Evolutionary conservation across 2,329 filamentous ascomycete genomes (phyloP).

Genomic region (Leptographium galeiforme): DNA sequence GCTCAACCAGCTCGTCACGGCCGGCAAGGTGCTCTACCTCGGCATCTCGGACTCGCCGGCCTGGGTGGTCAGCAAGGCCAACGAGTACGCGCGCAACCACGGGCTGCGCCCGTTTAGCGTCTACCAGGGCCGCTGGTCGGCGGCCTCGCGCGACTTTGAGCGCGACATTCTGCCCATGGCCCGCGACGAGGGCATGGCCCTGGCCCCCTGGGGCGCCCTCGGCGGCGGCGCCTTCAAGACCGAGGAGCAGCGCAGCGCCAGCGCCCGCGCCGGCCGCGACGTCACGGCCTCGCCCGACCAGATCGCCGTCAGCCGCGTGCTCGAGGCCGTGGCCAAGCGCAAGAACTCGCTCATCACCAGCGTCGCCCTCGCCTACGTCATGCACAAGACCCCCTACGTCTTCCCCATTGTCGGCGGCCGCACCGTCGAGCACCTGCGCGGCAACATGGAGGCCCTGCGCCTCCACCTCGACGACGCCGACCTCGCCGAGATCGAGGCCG

Average conservation of each 20-base stretch:
- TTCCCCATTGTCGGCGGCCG: slow-evolving; percentile 62
- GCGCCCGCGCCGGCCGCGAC: slow-evolving; percentile 19
- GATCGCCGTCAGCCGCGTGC: slow-evolving; percentile 28
- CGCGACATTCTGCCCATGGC: slow-evolving; percentile 58
- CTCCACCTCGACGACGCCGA: slow-evolving; percentile 47
- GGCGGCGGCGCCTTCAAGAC: slow-evolving; percentile 26
- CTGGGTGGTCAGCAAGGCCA: slow-evolving; percentile 39
- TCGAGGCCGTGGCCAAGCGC: slow-evolving; percentile 35
- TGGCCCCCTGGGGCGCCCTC: slow-evolving; percentile 41
- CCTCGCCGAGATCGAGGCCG: slow-evolving; percentile 51
- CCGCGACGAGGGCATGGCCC: slow-evolving; percentile 39
- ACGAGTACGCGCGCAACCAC: slow-evolving; percentile 46
- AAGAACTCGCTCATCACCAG: slow-evolving; percentile 30
- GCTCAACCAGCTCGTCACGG: slow-evolving; percentile 35
- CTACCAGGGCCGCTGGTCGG: slow-evolving; percentile 53
- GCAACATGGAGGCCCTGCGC: slow-evolving; percentile 54
- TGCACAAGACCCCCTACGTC: slow-evolving; percentile 58
- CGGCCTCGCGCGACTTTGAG: slow-evolving; percentile 52
- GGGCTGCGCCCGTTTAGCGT: slow-evolving; percentile 45
- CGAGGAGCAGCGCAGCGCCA: slow-evolving; percentile 15
- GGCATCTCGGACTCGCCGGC: slow-evolving; percentile 44
- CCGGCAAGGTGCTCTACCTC: slow-evolving; percentile 45
- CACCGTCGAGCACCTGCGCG: slow-evolving; percentile 54
- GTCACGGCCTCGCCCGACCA: slow-evolving; percentile 37
- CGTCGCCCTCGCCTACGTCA: slow-evolving; percentile 57